These are phyloP conservation scores for Apiospora kogelbergensis DNA, from an alignment of 2,329 filamentous ascomycete species.

Conservation along the genomic window DNA sequence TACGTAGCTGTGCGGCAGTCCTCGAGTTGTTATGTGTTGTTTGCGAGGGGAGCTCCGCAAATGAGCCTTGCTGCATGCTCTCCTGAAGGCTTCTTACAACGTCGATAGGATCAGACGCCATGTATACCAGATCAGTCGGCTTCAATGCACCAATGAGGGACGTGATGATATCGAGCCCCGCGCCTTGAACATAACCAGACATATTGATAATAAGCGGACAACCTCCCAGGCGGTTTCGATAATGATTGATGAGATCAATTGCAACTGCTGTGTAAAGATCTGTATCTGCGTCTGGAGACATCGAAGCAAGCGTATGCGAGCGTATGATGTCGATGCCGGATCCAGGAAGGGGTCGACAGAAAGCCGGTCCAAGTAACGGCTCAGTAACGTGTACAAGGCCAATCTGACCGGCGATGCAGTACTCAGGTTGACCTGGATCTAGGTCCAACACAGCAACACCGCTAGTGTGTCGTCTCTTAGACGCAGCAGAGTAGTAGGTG, in stretches of 20 bases:
- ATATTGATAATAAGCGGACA: conserved; percentile 71
- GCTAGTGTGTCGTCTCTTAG: conserved; percentile 22
- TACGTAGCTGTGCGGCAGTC: conserved; percentile 64
- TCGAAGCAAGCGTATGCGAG: conserved; percentile 66
- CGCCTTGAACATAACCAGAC: conserved; percentile 71
- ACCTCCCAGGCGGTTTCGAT: conserved; percentile 44
- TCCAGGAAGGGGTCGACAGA: conserved; percentile 54
- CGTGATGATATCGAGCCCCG: conserved; percentile 64
- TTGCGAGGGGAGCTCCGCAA: conserved; percentile 56
- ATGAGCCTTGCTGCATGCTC: conserved; percentile 37
- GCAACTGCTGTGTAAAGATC: conserved; percentile 66
- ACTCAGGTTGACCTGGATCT: conserved; percentile 77
- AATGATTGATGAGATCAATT: conserved; percentile 60
- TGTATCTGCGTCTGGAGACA: conserved; percentile 65
- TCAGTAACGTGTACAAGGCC: conserved; percentile 62
- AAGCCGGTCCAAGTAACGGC: conserved; percentile 66
- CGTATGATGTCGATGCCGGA: conserved; percentile 46
- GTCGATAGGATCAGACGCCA: conserved; percentile 63
- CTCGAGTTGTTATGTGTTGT: conserved; percentile 54
- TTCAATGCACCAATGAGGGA: conserved; percentile 53
- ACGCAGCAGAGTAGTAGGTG: conserved; percentile 39
- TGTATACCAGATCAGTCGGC: conserved; percentile 65
- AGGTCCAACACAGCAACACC: conserved; percentile 67
- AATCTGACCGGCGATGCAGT: conserved; percentile 66
- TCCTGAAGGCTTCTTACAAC: conserved; percentile 50